Conservation (phyloP, 2,329 filamentous ascomycete genomes). For the Fusarium newnesense region DNA sequence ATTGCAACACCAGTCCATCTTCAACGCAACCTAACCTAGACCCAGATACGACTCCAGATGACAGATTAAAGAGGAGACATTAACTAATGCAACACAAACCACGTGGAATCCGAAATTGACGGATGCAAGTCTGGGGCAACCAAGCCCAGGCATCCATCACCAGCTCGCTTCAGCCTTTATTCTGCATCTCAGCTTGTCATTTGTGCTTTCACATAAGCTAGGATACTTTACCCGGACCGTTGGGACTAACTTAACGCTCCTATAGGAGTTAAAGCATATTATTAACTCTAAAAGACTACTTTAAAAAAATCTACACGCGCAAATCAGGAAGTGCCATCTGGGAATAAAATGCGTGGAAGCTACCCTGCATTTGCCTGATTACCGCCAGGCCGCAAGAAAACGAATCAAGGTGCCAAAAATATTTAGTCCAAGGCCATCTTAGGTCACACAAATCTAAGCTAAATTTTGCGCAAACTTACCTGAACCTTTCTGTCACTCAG, state of each 20-base stretch:
- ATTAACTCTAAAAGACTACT: neutral
- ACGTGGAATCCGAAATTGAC: neutral
- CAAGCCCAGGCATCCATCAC: fast-evolving
- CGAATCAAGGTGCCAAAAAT: fast-evolving
- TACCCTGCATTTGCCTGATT: neutral
- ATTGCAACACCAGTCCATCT: neutral
- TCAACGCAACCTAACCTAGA: neutral
- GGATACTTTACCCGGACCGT: neutral
- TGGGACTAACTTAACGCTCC: neutral
- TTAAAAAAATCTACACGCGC: neutral
- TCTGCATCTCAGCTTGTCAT: neutral
- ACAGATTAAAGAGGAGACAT: neutral
- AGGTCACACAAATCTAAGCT: fast-evolving
- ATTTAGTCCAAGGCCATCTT: fast-evolving
- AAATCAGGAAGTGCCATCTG: neutral
- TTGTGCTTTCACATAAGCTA: neutral
- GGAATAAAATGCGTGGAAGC: neutral
- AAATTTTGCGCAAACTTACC: fast-evolving
- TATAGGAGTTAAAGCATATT: neutral
- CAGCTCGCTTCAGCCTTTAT: neutral
- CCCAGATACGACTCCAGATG: neutral
- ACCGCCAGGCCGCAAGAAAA: no score
- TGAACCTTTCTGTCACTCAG: fast-evolving
- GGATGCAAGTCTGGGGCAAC: neutral
- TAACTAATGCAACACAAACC: neutral